Evolutionary conservation across 306 rosid genomes (phyloP).

Genomic region (Cotoneaster glaucophyllus): DNA sequence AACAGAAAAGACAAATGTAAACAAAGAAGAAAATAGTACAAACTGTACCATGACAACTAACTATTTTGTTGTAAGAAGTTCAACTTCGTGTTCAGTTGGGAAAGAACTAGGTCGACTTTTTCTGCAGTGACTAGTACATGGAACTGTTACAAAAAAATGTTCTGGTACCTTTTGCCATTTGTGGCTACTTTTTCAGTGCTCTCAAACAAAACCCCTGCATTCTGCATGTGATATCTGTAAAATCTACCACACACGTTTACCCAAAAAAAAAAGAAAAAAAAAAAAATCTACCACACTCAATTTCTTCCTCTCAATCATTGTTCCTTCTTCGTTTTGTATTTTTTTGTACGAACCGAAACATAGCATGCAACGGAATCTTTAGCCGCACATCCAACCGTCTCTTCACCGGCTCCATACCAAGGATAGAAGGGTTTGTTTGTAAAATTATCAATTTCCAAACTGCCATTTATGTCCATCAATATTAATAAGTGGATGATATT

Average conservation of each 20-base stretch:
- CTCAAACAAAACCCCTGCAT: neutral
- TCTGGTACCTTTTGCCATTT: neutral
- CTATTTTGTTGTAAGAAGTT: neutral
- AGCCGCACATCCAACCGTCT: neutral
- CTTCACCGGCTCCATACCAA: neutral
- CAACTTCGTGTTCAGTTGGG: neutral
- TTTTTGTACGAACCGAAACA: neutral
- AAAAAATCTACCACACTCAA: neutral
- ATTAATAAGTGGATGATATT: neutral
- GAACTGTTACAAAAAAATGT: neutral
- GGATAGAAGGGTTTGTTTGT: neutral
- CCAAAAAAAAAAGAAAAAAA: too few relatives aligned
- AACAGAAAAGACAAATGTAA: neutral
- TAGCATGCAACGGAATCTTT: neutral
- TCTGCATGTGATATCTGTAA: neutral
- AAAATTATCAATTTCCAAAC: neutral
- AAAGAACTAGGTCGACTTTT: neutral
- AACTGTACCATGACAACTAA: neutral
- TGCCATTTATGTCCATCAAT: neutral
- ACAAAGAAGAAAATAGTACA: neutral
- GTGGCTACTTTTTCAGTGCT: neutral
- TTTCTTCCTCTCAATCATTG: neutral
- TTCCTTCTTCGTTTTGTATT: neutral
- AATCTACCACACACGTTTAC: neutral
- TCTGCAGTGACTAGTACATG: neutral